Evolutionary conservation across 169 alveolate species (phyloP).

Genomic region (Cyclospora cayetanensis): DNA sequence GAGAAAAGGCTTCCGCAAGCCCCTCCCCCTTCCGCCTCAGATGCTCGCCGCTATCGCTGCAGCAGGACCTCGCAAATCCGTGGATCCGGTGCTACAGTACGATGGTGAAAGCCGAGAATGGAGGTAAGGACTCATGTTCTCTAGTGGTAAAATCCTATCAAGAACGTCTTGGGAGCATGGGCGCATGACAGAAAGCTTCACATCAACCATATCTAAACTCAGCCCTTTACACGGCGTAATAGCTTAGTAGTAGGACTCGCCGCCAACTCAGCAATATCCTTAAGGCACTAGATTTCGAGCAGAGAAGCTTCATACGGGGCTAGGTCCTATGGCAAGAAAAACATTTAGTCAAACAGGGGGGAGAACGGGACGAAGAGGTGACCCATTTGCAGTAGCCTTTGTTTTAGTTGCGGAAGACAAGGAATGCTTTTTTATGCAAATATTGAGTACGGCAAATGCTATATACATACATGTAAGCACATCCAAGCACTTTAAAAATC

Average conservation of each 20-base stretch:
- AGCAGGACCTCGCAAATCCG: slow-evolving; percentile 53
- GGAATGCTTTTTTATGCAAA: too few species aligned
- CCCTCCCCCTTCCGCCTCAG: slow-evolving; percentile 72
- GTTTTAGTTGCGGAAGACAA: too few species aligned
- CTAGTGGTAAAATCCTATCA: background rate
- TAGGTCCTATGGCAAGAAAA: too few species aligned
- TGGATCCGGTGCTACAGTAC: slow-evolving; percentile 72
- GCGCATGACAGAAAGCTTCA: background rate
- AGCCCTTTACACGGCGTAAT: background rate
- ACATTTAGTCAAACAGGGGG: too few species aligned
- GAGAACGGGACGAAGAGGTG: too few species aligned
- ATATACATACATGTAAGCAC: too few species aligned
- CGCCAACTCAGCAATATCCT: background rate
- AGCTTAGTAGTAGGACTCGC: background rate
- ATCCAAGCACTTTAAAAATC: too few species aligned
- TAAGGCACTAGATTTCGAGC: background rate
- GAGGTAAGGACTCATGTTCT: slow-evolving; percentile 55
- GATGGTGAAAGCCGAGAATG: slow-evolving; percentile 71
- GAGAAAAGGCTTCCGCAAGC: slow-evolving; percentile 70
- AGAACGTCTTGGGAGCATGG: background rate
- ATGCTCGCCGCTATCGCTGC: slow-evolving; percentile 70
- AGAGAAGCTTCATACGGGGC: background rate
- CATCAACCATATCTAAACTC: background rate
- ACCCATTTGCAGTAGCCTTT: too few species aligned
- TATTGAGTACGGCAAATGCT: too few species aligned